Conservation (phyloP, 306 rosid species). For the Begonia masoniana region DNA sequence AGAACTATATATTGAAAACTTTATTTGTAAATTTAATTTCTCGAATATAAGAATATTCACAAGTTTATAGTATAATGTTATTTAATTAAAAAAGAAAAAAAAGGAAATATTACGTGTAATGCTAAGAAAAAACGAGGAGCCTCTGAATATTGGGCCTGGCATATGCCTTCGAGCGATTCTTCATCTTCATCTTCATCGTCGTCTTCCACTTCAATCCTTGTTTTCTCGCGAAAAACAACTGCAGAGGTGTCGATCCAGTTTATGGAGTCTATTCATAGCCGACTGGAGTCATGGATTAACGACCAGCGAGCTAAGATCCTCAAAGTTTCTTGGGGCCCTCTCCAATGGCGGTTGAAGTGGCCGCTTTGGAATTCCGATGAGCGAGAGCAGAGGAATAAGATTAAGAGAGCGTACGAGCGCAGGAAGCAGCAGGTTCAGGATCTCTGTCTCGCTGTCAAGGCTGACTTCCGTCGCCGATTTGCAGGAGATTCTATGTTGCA, state of each 20-base stretch:
- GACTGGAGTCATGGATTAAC: constrained; percentile 83
- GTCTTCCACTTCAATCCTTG: background rate
- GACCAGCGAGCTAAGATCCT: constrained; percentile 53
- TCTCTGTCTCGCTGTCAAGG: constrained; percentile 59
- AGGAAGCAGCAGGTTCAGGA: constrained; percentile 52
- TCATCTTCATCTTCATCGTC: background rate
- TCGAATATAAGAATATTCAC: no score
- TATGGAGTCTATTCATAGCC: constrained; percentile 75
- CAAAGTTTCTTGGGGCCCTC: constrained; percentile 84
- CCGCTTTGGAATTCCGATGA: constrained; percentile 38
- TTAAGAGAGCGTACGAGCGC: constrained; percentile 64
- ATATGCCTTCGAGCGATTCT: background rate
- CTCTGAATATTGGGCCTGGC: background rate
- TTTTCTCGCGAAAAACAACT: background rate
- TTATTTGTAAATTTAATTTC: no score
- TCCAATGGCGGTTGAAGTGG: constrained; percentile 87
- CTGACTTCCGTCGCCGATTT: constrained; percentile 67
- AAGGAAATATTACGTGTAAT: no score
- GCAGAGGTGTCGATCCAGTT: constrained; percentile 3
- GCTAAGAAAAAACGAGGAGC: no score
- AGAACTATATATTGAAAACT: no score
- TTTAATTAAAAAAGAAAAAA: no score
- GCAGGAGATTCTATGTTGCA: constrained; percentile 87
- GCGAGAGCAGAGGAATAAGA: constrained; percentile 55
- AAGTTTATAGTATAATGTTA: no score